Percentiles rank a stretch among this genome's conserved stretches.
Conservation (phyloP, 2,329 filamentous ascomycete genomes). For the Cytospora leucostoma region DNA sequence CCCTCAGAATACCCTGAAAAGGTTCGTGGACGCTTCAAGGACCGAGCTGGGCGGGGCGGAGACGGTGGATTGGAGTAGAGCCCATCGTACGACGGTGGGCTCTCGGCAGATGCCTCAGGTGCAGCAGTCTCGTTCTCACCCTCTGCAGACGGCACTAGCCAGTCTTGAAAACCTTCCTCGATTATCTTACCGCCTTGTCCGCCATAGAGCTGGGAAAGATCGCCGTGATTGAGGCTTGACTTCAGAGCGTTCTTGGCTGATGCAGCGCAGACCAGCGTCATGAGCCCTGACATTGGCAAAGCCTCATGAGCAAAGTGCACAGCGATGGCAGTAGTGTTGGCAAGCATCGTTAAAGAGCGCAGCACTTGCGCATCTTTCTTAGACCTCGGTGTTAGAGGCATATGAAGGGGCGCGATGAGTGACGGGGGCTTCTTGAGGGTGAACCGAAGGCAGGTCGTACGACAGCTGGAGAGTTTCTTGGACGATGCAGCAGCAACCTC, state of each 20-base stretch:
- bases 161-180: background rate
- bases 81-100: conserved; percentile 12
- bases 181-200: conserved; percentile 1
- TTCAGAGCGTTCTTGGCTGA: background rate
- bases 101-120: background rate
- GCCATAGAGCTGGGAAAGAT: conserved; percentile 4
- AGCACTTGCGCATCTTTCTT: background rate
- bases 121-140: background rate
- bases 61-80: background rate
- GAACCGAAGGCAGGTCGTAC: conserved; percentile 10
- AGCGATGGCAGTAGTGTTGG: background rate
- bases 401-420: background rate
- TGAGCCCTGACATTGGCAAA: background rate
- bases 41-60: background rate
- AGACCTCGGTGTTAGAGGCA: background rate
- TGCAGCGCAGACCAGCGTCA: background rate
- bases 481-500: background rate
- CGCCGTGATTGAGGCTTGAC: background rate
- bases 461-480: background rate
- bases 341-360: conserved; percentile 1
- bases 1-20: background rate
- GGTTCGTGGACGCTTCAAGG: background rate
- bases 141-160: background rate
- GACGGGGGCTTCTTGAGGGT: background rate
- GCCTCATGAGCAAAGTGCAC: conserved; percentile 2